Base-by-base conservation (phyloP, 73 alveolate genomes). In the Paramecium octaurelia region DNA sequence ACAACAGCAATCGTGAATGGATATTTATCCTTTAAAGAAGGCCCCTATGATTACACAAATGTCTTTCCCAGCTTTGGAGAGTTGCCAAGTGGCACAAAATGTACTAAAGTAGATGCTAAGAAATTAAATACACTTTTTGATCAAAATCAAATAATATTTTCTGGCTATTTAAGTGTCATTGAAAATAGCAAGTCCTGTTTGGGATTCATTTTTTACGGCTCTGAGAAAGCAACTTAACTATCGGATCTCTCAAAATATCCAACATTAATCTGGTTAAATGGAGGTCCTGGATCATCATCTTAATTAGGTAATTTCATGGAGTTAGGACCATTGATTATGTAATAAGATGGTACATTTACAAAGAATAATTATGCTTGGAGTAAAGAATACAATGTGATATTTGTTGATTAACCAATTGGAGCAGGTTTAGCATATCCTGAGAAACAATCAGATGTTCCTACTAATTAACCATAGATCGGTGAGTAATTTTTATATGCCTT, bases 221-320 rank as follows among this genome's bases (percentile, higher is more conserved):
- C 93, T 27, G 14, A 87, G 38, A 87, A 87, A 46, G 93, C 80
- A 11, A 87, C 60, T 40, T 59, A 64, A 64, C 59, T 21, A 42
- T 38, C 27, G 23, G 80, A 86, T 34, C 64, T 86, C 14, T 36
- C 58, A 3, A 87, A 73, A 11, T 77, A 23, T 76, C 93, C 93
- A 16, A 86, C 87, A 7, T 58, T 86, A 35, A 86, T 86, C n/a
- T 86, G 93, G 93, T 35, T 86, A 6, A 59, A 73, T 86, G 93
- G 93, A 60, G 93, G 93, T 27, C 93, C 93, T 31, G 93, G 93
- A 16, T 59, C 85, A 23, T 60, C 93, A 14, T 86, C 93, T 29
- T 58, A 86, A 85, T 58, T 35, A 21, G 80, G 73, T 11, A 86
- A 60, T 86, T 86, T 86, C 76, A 58, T 48, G 36, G 93, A 73